phyloP scores from a whole-genome alignment of 352 stramenopile genomes.

The Phytophthora kernoviae region DNA sequence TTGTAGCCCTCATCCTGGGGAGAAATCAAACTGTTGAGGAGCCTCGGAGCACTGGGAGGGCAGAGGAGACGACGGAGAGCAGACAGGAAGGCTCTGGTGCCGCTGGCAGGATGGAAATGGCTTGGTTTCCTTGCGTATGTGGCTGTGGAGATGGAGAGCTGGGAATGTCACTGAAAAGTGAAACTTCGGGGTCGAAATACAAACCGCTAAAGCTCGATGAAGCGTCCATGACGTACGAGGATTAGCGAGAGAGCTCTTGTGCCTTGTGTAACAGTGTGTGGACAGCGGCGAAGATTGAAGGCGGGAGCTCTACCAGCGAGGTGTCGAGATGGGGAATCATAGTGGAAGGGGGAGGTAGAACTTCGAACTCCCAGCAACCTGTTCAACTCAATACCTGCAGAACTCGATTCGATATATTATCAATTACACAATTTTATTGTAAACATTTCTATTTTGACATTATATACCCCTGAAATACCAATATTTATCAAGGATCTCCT shows the following conservation, averaged over 20 bases:
- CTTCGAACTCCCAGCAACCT: constrained; percentile 29
- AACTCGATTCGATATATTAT: too few species aligned
- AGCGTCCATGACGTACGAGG: constrained; percentile 12
- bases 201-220: constrained; percentile 13
- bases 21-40: background rate
- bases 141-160: too few species aligned
- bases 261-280: background rate
- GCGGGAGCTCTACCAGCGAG: background rate
- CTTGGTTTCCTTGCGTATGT: too few species aligned
- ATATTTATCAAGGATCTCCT: constrained; percentile 4
- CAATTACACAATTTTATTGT: too few species aligned
- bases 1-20: constrained; percentile 20
- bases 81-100: background rate
- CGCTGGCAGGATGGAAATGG: constrained; percentile 1
- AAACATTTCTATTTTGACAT: too few species aligned
- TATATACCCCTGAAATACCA: background rate
- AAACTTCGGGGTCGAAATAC: constrained; percentile 8
- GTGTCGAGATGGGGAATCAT: constrained; percentile 17
- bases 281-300: constrained; percentile 4
- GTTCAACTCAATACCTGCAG: constrained; percentile 1
- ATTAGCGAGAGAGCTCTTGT: too few species aligned
- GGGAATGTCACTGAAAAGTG: constrained; percentile 6
- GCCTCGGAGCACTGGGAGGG: background rate
- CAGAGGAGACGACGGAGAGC: background rate
- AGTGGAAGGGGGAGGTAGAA: constrained; percentile 21